These are phyloP conservation scores for Camillea tinctor DNA, from an alignment of 2,329 filamentous ascomycete genomes.

Conservation along the genomic window DNA sequence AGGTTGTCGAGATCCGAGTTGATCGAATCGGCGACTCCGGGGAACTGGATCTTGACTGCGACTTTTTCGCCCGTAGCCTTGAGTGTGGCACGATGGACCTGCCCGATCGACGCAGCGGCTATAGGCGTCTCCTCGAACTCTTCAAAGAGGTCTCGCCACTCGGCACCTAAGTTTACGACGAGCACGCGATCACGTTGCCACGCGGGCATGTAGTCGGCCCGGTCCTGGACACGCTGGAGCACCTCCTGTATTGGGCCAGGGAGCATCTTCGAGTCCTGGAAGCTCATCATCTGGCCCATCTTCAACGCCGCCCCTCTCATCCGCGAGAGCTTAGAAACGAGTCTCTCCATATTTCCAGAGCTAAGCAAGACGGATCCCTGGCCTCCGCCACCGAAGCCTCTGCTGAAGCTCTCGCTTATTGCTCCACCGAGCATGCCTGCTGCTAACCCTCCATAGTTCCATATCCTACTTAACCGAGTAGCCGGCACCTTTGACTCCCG, in stretches of 20 bases:
- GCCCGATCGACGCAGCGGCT: conserved; percentile 93
- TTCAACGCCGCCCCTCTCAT: conserved; percentile 98
- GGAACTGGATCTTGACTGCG: conserved; percentile 96
- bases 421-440: conserved; percentile 95
- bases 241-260: conserved; percentile 85
- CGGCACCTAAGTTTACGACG: conserved; percentile 69
- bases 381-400: conserved; percentile 67
- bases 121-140: conserved; percentile 90
- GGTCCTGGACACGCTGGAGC: conserved; percentile 90
- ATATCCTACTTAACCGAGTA: conserved; percentile 79
- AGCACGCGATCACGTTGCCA: conserved; percentile 89
- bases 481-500: conserved; percentile 89
- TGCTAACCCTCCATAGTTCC: conserved; percentile 92
- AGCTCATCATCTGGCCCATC: conserved; percentile 95
- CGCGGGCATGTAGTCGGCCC: conserved; percentile 96
- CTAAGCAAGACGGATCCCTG: conserved; percentile 83
- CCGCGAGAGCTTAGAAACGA: conserved; percentile 87
- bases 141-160: conserved; percentile 82
- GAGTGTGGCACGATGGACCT: conserved; percentile 84
- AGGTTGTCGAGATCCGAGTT: conserved; percentile 96
- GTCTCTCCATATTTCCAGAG: conserved; percentile 84
- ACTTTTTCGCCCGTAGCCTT: conserved; percentile 73
- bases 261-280: conserved; percentile 95
- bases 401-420: conserved; percentile 78
- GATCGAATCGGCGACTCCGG: conserved; percentile 92